Base-by-base conservation (phyloP, 768 basidiomycete genomes). In the Kwoniella sp. region DNA sequence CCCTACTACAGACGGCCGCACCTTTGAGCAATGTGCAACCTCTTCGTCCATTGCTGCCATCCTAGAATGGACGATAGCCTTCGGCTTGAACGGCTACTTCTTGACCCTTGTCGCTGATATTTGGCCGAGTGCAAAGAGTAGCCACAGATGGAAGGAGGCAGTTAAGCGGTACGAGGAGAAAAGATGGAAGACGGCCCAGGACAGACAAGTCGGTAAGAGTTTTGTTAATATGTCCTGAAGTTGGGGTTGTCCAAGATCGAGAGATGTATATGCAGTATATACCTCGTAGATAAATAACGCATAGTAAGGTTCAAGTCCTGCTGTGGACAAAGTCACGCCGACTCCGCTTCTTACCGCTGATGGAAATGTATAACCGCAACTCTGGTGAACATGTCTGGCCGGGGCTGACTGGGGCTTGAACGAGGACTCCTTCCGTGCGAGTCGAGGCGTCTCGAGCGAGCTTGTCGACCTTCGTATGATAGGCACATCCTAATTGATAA, bases 61-160 rank as follows among this genome's bases (percentile, higher is more conserved):
- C 4, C 67, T 76, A 37, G 79, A 80, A 65, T 77, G 78, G 73
- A 48, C 66, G 19, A 68, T 76, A 15, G 73, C 76, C 1, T 73
- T 75, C 56, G 55, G 68, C 26, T 55, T 76, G 17, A 69, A 59
- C 58, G 68, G 64, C 56, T 78, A 81, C 70, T 72, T 78, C 58
- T 49, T 70, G 37, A 77, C 77, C 9, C 64, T 81, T 46, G 65
- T 71, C 29, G 63, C 74, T 56, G 80, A 81, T 66, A 69, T 80
- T 7, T 74, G 49, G 69, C 72, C 55, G 25, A 52, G 44, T 64
- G 65, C 69, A 55, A 69, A 56, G 68, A 74, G 51, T 24, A 67
- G 44, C 58, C 56, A 36, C 21, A 54, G 36, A 22, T 49, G 54
- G 29, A 8, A 49, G 22, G 48, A 6, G 21, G 48, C 48, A 6